Evolutionary conservation across 2,329 filamentous ascomycete genomes (phyloP), one percentile per base, ranked within the genome.

Genomic region (Calcarisporium arbuscula): DNA sequence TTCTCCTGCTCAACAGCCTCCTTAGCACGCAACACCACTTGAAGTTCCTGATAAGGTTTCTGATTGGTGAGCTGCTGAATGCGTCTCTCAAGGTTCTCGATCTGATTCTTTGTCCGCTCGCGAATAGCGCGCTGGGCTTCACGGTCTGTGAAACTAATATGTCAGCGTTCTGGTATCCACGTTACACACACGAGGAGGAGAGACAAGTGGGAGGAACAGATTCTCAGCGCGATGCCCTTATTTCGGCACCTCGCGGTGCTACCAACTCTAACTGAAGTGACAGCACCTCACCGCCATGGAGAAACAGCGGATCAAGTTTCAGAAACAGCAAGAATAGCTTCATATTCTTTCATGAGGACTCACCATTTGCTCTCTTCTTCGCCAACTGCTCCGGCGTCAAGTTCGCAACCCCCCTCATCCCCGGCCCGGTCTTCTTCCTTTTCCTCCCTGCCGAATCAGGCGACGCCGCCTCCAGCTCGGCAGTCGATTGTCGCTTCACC

Each of bases 51-150:
- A 49, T 88, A 89, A 0, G 86, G 85, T 57, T 89, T 80, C 60
- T 87, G 82, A 38, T 74, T 81, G 38, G 84, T 85, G 46, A 94
- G 70, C 42, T 90, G 83, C 36, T 74, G 69, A 41, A 94, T 88
- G 42, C 76, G 72, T 40, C 69, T 70, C 57, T 92, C 83, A 39
- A 92, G 67, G 6, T 62, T 65, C 53, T 90, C 84, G 47, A 92
- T 92, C 57, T 85, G 82, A 38, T 78, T 75, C 61, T 82, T 86
- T 19, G 85, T 92, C 36, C 86, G 77, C 62, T 90, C 84, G 27
- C 86, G 74, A 40, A 94, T 92, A 25, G 85, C 85, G 31, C 86
- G 75, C 57, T 94, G 86, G 19, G 86, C 87, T 58, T 94, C 85
- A 38, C 86, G 80, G 56, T 94, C 86, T 73, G 77, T 35, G 25